Conservation (phyloP, 1,284 basidiomycete species). For the Austroboletus olivaceoglutinosus region DNA sequence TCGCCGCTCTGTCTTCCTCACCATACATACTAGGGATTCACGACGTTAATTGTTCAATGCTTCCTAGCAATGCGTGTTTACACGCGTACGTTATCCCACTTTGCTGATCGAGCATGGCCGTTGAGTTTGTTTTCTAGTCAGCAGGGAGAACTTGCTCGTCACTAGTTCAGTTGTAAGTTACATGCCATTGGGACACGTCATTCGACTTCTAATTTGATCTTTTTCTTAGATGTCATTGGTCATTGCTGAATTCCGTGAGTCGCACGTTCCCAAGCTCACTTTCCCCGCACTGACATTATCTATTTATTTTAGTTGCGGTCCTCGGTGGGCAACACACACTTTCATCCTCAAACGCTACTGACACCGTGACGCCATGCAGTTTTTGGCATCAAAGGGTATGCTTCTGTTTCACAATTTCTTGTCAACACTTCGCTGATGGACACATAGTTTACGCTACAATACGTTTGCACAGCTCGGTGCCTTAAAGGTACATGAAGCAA, state of each 20-base stretch:
- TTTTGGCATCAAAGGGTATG: slow-evolving; percentile 42
- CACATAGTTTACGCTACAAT: slow-evolving; percentile 29
- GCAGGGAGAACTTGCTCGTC: slow-evolving; percentile 28
- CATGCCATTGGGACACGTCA: no score
- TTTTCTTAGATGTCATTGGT: slow-evolving; percentile 38
- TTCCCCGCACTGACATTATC: slow-evolving; percentile 6
- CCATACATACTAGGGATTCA: slow-evolving; percentile 28
- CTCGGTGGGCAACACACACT: slow-evolving; percentile 19
- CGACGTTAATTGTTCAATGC: slow-evolving; percentile 39
- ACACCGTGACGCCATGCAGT: slow-evolving; percentile 27
- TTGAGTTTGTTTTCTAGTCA: slow-evolving; percentile 20
- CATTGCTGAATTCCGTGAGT: slow-evolving; percentile 51
- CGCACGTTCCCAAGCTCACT: no score
- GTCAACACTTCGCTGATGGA: not conserved
- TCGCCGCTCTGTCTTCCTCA: slow-evolving; percentile 2
- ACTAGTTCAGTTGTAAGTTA: slow-evolving; percentile 29
- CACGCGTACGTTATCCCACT: slow-evolving; percentile 19
- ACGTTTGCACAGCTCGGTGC: slow-evolving; percentile 42
- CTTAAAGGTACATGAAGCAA: slow-evolving; percentile 24
- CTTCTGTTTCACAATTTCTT: not conserved
- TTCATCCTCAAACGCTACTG: not conserved
- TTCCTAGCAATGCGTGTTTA: slow-evolving; percentile 36
- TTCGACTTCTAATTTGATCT: not conserved
- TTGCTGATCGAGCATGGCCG: not conserved
- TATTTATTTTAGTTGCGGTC: slow-evolving; percentile 12